Evolutionary conservation across 2,329 filamentous ascomycete species (phyloP).

Genomic region (Calonectria montana): DNA sequence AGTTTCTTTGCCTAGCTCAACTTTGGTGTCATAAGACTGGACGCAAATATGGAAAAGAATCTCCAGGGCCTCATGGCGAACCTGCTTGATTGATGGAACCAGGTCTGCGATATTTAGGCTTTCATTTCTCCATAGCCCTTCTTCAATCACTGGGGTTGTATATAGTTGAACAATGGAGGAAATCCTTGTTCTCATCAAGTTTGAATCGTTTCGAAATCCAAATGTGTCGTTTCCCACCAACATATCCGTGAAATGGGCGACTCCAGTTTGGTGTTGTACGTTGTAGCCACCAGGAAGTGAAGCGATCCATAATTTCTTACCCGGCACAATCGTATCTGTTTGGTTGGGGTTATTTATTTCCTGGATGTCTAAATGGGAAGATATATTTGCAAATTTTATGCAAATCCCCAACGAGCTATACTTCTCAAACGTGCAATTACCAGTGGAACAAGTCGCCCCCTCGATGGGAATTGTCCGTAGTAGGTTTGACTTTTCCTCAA

Average conservation of each 20-base stretch:
- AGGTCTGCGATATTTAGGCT: neutral
- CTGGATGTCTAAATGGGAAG: neutral
- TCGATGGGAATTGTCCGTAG: neutral
- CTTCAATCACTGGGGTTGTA: neutral
- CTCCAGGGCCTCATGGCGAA: neutral
- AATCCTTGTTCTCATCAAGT: neutral
- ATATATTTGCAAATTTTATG: neutral
- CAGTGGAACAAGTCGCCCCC: neutral
- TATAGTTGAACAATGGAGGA: neutral
- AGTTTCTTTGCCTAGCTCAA: neutral
- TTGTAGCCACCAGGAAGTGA: neutral
- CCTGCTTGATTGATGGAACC: neutral
- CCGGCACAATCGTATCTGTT: neutral
- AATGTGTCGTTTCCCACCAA: neutral
- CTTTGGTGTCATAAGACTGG: neutral
- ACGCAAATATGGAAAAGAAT: neutral
- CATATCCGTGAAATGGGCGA: neutral
- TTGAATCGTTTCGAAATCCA: neutral
- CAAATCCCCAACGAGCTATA: neutral
- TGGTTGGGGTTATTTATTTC: neutral
- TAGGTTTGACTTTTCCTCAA: neutral
- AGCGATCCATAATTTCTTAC: neutral
- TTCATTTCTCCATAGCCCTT: neutral
- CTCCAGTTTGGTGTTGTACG: neutral
- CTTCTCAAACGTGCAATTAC: neutral